phyloP scores from a whole-genome alignment of 75 land plant genomes.

The Larix kaempferi region DNA sequence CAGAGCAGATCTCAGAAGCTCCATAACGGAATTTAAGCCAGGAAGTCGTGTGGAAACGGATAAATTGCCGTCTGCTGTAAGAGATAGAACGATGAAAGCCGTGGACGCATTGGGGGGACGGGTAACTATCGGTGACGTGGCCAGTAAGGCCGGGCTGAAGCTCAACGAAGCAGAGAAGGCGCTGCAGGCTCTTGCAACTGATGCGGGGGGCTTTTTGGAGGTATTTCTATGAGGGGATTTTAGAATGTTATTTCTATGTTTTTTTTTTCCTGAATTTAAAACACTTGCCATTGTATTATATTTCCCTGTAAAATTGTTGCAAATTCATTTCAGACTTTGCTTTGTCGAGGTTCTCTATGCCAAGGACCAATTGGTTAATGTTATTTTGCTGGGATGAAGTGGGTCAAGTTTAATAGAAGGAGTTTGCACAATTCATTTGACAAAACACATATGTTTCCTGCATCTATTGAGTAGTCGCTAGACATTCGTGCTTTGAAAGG shows the following conservation, averaged over 20 bases:
- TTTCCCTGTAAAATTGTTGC: background rate
- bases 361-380: background rate
- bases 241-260: background rate
- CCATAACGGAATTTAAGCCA: slow-evolving; percentile 30
- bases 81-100: slow-evolving; percentile 81
- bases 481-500: no score
- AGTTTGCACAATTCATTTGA: no score
- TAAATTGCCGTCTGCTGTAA: slow-evolving; percentile 59
- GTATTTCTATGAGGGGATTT: slow-evolving; percentile 19
- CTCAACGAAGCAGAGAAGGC: slow-evolving; percentile 80
- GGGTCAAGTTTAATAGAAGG: background rate
- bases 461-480: no score
- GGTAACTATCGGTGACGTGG: slow-evolving; percentile 93
- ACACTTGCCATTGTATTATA: background rate
- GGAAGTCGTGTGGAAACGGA: slow-evolving; percentile 70
- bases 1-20: slow-evolving; percentile 21
- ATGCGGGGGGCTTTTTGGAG: slow-evolving; percentile 92
- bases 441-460: no score
- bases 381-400: background rate
- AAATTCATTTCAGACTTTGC: background rate
- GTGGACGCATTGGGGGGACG: slow-evolving; percentile 77
- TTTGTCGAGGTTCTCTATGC: background rate
- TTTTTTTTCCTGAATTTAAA: background rate
- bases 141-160: slow-evolving; percentile 74
- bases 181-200: slow-evolving; percentile 91